A percentile compares a stretch with the other conserved stretches of the same genome.
These are phyloP conservation scores for Pigoraptor vietnamica DNA, from an alignment of 78 protist species.

Conservation along the genomic window DNA sequence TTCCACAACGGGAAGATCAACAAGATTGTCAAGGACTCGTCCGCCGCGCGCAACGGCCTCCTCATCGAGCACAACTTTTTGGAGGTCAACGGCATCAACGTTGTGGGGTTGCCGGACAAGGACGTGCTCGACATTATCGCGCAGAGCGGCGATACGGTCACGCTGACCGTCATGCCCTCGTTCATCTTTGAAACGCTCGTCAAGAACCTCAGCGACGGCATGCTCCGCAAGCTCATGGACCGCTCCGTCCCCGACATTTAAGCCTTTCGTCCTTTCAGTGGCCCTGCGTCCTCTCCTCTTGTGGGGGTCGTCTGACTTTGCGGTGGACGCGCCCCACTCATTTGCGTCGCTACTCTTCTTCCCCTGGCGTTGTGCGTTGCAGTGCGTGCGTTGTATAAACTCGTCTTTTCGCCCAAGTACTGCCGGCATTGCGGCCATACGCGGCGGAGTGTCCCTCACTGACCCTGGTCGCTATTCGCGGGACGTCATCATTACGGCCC, in stretches of 20 bases:
- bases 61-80: neutral
- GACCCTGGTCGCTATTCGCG: too few relatives aligned
- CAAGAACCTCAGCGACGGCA: neutral
- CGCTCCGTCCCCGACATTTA: conserved; percentile 9
- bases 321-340: neutral
- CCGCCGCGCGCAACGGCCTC: conserved; percentile 28
- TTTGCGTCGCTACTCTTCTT: neutral
- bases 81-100: conserved; percentile 22
- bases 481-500: too few relatives aligned
- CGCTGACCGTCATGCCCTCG: conserved; percentile 19
- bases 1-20: neutral
- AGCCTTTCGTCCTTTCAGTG: neutral
- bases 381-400: too few relatives aligned
- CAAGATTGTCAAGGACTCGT: conserved; percentile 1
- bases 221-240: conserved; percentile 10
- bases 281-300: too few relatives aligned
- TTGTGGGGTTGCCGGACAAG: neutral
- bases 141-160: neutral
- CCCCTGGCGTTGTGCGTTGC: too few relatives aligned
- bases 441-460: too few relatives aligned
- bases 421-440: too few relatives aligned
- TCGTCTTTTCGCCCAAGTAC: too few relatives aligned
- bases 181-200: neutral
- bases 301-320: neutral
- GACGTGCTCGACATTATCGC: neutral